Percentiles rank a stretch among this genome's conserved stretches.
phyloP scores from a whole-genome alignment of 163 green algal species.

The Volvox carteri region DNA sequence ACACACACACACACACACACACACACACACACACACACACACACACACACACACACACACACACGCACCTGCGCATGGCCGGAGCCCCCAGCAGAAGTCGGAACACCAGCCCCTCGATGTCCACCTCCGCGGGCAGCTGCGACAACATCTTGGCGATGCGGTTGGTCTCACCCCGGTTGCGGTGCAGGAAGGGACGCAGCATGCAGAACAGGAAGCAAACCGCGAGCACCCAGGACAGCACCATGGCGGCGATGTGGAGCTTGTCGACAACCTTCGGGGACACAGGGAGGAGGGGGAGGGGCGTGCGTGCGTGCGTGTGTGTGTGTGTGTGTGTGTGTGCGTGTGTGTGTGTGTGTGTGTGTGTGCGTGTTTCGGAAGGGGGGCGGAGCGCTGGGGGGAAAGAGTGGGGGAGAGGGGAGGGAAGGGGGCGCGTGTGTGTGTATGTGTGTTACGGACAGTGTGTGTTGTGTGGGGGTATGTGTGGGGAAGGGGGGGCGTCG shows the following conservation, averaged over 20 bases:
- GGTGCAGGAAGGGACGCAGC: constrained; percentile 53
- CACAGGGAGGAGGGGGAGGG: neutral
- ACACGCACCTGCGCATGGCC: constrained; percentile 6
- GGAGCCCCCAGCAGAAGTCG: constrained; percentile 34
- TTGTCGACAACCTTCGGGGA: constrained; percentile 38
- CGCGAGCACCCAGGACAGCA: constrained; percentile 52
- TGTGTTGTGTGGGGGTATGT: too few species aligned
- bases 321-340: too few species aligned
- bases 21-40: too few species aligned
- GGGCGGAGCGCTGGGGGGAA: neutral
- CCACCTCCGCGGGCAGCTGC: constrained; percentile 52
- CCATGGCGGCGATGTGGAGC: constrained; percentile 45
- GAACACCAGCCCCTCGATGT: constrained; percentile 54
- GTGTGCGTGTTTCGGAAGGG: too few species aligned
- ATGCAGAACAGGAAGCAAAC: constrained; percentile 50
- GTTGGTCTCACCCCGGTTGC: constrained; percentile 47
- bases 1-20: too few species aligned
- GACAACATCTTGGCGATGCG: constrained; percentile 57
- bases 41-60: too few species aligned
- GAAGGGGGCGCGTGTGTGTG: neutral
- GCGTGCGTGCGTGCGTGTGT: too few species aligned
- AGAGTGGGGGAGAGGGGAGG: neutral
- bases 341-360: too few species aligned
- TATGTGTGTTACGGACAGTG: too few species aligned
- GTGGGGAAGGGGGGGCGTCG: too few species aligned